Evolutionary conservation across 495 filamentous ascomycete genomes (phyloP), one percentile per base, ranked within the genome.

Genomic region (Hypoxylon lienhwacheense): DNA sequence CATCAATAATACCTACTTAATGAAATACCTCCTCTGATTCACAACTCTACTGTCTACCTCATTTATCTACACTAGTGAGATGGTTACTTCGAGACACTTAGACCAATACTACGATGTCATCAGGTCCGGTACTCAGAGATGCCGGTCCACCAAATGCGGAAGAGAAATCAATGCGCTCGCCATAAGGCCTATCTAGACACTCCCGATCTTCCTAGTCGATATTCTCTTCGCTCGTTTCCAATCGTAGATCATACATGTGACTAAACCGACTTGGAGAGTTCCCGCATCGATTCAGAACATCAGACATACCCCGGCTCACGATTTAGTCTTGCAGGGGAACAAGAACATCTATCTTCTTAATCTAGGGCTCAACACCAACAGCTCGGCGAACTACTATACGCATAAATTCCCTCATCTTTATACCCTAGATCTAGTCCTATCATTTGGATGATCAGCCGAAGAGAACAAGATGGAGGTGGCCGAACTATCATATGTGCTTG

Each of bases 211-310:
- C 24, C 51, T 42, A 32, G 41, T 45, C 21, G 37, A 31, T 8
- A 7, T 24, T 20, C 26, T 53, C 8, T 56, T 33, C 31, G 12
- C 12, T 53, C 28, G 64, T 66, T 64, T 66, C 64, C 51, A 55
- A 39, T 51, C 49, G 64, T 32, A 66, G 64, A 66, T 66, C 64
- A 66, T 33, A 66, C 64, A 64, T 39, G 47, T 49, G 43, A 54
- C 64, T 49, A 33, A 48, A 36, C 28, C 26, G 17, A 39, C 32
- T 31, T 46, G 33, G 19, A 37, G 35, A 47, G 51, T 48, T 34
- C 36, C 55, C 25, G 33, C 48, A 36, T 44, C 34, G 51, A 50
- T 53, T 51, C 36, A 49, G 55, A 35, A 53, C 48, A 66, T 58
- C 52, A 44, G 11, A 55, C 47, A 56, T 44, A 31, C 37, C 45